Evolutionary conservation across 345 rosid genomes (phyloP).

Genomic region (Pugionium cornutum): DNA sequence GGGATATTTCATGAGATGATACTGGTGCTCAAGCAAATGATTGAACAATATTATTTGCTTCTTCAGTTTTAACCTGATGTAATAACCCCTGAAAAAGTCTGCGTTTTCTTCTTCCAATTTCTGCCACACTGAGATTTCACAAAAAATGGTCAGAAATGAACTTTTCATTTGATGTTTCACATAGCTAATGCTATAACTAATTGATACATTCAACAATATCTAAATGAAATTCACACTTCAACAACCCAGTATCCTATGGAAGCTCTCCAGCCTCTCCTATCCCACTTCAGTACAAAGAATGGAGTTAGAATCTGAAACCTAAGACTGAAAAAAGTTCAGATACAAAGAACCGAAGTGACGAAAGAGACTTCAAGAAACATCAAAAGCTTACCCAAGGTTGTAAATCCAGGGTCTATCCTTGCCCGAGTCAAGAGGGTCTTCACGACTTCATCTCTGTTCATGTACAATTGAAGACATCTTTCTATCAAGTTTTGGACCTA

Average conservation of each 20-base stretch:
- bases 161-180: constrained; percentile 2
- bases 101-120: constrained; percentile 98
- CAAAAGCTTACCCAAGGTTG: constrained; percentile 47
- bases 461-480: constrained; percentile 57
- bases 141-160: constrained; percentile 6
- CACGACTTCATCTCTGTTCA: constrained; percentile 54
- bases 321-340: background rate
- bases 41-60: constrained; percentile 89
- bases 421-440: constrained; percentile 45
- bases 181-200: constrained; percentile 12
- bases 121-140: constrained; percentile 78
- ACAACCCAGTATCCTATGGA: constrained; percentile 17
- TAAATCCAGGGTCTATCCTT: constrained; percentile 48
- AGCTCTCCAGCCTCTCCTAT: constrained; percentile 6
- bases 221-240: constrained; percentile 1
- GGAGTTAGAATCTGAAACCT: constrained; percentile 4
- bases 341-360: constrained; percentile 12
- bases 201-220: background rate
- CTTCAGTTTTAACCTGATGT: constrained; percentile 87
- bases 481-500: constrained; percentile 63
- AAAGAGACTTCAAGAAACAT: background rate
- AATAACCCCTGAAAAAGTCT: constrained; percentile 93
- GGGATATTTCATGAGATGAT: constrained; percentile 83
- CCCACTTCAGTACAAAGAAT: background rate
- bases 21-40: constrained; percentile 91